These are phyloP conservation scores for Zoysia matrella DNA, from an alignment of 202 grass and related monocot genomes.

Conservation along the genomic window DNA sequence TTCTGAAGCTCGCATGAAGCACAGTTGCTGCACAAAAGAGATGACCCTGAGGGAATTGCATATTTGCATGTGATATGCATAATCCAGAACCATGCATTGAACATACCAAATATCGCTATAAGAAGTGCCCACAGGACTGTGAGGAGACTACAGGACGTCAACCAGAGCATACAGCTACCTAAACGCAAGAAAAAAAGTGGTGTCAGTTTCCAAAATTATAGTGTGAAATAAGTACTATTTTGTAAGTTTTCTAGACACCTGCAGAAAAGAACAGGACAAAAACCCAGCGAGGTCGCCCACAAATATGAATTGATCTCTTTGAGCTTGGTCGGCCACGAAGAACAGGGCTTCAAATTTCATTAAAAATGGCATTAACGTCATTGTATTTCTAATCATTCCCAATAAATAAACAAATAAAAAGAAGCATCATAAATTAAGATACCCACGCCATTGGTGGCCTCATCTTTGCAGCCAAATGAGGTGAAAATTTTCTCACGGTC, in stretches of 20 bases:
- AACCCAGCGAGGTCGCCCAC: slow-evolving; percentile 81
- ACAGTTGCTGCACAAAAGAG: slow-evolving; percentile 64
- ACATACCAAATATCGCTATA: slow-evolving; percentile 81
- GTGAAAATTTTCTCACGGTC: slow-evolving; percentile 78
- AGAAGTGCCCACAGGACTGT: slow-evolving; percentile 85
- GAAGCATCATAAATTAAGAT: slow-evolving; percentile 35
- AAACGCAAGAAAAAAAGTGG: slow-evolving; percentile 32
- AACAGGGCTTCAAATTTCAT: slow-evolving; percentile 68
- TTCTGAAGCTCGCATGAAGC: slow-evolving; percentile 94
- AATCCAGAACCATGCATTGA: slow-evolving; percentile 10
- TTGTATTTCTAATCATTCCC: not conserved
- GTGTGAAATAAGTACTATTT: not conserved
- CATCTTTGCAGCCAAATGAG: slow-evolving; percentile 96
- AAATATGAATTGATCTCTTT: slow-evolving; percentile 95
- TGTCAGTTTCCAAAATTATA: slow-evolving; percentile 14
- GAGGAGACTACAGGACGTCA: slow-evolving; percentile 83
- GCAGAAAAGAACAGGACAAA: slow-evolving; percentile 83
- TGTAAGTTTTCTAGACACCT: slow-evolving; percentile 47
- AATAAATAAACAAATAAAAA: slow-evolving; percentile 1
- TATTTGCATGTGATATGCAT: not conserved
- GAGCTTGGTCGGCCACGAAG: slow-evolving; percentile 75
- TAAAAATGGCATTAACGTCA: slow-evolving; percentile 22
- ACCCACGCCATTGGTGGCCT: slow-evolving; percentile 75
- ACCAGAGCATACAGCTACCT: slow-evolving; percentile 97
- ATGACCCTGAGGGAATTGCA: slow-evolving; percentile 27